phyloP scores from a whole-genome alignment of 2,329 filamentous ascomycete species.

The Ophioceras dolichostomum region DNA sequence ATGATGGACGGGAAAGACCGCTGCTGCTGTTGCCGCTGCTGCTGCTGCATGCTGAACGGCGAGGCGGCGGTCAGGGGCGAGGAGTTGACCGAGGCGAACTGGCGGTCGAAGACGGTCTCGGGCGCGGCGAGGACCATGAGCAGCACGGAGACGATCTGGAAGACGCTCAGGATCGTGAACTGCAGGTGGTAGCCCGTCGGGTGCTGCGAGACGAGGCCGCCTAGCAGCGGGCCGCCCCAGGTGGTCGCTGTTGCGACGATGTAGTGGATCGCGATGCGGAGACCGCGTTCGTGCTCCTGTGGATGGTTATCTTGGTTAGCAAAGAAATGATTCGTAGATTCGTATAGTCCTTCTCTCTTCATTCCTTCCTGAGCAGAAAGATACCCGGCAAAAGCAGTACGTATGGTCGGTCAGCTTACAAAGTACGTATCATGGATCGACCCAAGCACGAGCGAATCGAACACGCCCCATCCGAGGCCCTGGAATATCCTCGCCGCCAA shows the following conservation, averaged over 20 bases:
- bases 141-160: constrained; percentile 32
- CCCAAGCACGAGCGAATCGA: constrained; percentile 38
- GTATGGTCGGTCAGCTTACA: constrained; percentile 21
- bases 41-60: constrained; percentile 17
- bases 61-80: constrained; percentile 15
- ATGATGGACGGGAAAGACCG: constrained; percentile 1
- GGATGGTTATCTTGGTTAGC: no score
- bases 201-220: constrained; percentile 32
- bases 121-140: constrained; percentile 34
- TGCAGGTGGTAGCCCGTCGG: constrained; percentile 29
- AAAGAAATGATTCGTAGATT: not conserved
- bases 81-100: constrained; percentile 12
- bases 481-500: constrained; percentile 42
- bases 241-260: constrained; percentile 30
- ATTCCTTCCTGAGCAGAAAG: no score
- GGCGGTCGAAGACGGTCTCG: constrained; percentile 39
- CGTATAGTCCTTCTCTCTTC: no score
- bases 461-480: constrained; percentile 45
- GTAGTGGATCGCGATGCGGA: constrained; percentile 31
- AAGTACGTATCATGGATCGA: constrained; percentile 46
- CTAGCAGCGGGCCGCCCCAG: constrained; percentile 41
- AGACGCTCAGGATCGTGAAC: constrained; percentile 36
- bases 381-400: constrained; percentile 3
- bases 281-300: constrained; percentile 39
- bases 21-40: constrained; percentile 13